phyloP scores from a whole-genome alignment of 352 stramenopile genomes.

The Phytopythium oedochilum region DNA sequence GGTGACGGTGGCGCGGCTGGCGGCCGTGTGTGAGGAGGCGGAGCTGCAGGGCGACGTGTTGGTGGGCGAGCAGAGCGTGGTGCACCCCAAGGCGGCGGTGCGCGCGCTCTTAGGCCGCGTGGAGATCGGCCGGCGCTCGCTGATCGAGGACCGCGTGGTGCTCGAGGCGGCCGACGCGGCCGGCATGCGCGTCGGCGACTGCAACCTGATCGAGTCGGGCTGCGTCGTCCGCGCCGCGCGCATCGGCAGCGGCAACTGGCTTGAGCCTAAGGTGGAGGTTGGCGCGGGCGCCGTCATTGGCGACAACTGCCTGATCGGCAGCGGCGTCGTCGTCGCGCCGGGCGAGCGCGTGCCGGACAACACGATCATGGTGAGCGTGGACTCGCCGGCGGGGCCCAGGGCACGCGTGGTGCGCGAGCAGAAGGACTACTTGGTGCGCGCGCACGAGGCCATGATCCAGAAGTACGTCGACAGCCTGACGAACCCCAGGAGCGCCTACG shows the following conservation, averaged over 20 bases:
- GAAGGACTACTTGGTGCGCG: conserved; percentile 62
- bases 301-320: conserved; percentile 79
- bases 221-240: conserved; percentile 48
- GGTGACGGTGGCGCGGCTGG: conserved; percentile 20
- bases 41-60: conserved; percentile 33
- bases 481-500: conserved; percentile 64
- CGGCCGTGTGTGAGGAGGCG: conserved; percentile 47
- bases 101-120: conserved; percentile 30
- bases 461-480: conserved; percentile 75
- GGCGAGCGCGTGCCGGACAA: conserved; percentile 65
- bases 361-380: conserved; percentile 65
- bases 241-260: conserved; percentile 69
- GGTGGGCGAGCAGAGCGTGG: conserved; percentile 33
- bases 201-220: conserved; percentile 81
- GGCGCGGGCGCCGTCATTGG: conserved; percentile 59
- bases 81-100: conserved; percentile 45
- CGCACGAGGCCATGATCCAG: conserved; percentile 47
- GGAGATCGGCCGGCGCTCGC: conserved; percentile 57
- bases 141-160: conserved; percentile 63
- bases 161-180: conserved; percentile 19
- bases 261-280: conserved; percentile 63
- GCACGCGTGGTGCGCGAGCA: conserved; percentile 47
- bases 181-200: conserved; percentile 48
- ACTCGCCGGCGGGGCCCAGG: conserved; percentile 16
- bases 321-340: conserved; percentile 64